These are phyloP conservation scores for Naganishia friedmannii DNA, from an alignment of 768 basidiomycete genomes.

Conservation along the genomic window DNA sequence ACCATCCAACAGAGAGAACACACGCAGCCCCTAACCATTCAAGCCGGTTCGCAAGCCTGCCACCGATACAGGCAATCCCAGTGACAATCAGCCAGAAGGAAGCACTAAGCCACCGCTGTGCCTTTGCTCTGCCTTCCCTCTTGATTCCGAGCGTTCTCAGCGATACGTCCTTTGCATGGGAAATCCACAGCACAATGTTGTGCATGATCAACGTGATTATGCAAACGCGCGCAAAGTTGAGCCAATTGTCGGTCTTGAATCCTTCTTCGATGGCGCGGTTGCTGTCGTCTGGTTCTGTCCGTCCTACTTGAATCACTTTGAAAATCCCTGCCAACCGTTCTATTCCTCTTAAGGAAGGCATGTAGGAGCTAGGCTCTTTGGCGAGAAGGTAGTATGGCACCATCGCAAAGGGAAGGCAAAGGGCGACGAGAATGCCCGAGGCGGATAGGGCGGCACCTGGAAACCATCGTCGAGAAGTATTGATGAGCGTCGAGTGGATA, in stretches of 20 bases:
- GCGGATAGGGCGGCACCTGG: constrained; percentile 42
- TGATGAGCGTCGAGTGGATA: constrained; percentile 40
- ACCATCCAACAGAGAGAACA: constrained; percentile 44
- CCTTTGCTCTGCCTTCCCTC: constrained; percentile 42
- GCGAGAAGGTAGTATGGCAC: constrained; percentile 49
- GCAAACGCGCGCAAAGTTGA: constrained; percentile 45
- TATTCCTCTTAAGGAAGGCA: background rate
- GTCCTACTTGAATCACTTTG: constrained; percentile 10
- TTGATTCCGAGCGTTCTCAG: constrained; percentile 41
- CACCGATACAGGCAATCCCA: constrained; percentile 40
- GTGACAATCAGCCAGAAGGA: constrained; percentile 41
- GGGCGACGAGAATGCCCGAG: constrained; percentile 37
- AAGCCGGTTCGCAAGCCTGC: constrained; percentile 42
- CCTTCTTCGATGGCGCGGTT: background rate
- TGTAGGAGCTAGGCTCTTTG: background rate
- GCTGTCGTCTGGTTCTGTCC: background rate
- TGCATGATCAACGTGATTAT: constrained; percentile 43
- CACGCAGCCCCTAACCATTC: constrained; percentile 43
- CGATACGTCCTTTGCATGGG: constrained; percentile 42
- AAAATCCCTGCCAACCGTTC: constrained; percentile 21
- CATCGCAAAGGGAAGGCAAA: constrained; percentile 45
- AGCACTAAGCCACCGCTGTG: constrained; percentile 44
- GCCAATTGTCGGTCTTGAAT: constrained; percentile 38
- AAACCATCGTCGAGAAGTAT: constrained; percentile 45
- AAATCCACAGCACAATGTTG: constrained; percentile 42